These are phyloP conservation scores for Escovopsis weberi DNA, from an alignment of 2,329 filamentous ascomycete genomes.

Conservation along the genomic window DNA sequence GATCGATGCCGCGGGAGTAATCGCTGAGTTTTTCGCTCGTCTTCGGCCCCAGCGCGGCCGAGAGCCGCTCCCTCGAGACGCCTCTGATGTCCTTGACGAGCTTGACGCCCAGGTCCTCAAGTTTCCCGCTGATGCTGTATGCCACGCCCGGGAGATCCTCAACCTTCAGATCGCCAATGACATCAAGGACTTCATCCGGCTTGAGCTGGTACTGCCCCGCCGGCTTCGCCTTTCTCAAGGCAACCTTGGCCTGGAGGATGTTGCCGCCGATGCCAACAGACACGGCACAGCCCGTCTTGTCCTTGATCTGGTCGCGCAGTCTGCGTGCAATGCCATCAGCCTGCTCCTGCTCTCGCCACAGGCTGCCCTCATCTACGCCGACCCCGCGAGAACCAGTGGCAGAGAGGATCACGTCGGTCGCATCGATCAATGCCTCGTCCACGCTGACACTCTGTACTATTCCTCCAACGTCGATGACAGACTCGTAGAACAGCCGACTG, in stretches of 20 bases:
- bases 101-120: slow-evolving; percentile 75
- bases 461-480: slow-evolving; percentile 65
- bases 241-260: slow-evolving; percentile 81
- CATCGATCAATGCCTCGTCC: slow-evolving; percentile 83
- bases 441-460: slow-evolving; percentile 92
- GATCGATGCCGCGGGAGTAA: slow-evolving; percentile 79
- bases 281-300: slow-evolving; percentile 68
- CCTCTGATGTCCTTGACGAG: slow-evolving; percentile 72
- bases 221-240: slow-evolving; percentile 81
- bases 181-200: slow-evolving; percentile 61
- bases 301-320: slow-evolving; percentile 56
- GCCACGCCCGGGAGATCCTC: slow-evolving; percentile 85
- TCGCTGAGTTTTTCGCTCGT: slow-evolving; percentile 85
- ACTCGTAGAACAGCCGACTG: slow-evolving; percentile 74
- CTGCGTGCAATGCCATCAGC: slow-evolving; percentile 52
- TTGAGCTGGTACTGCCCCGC: slow-evolving; percentile 84
- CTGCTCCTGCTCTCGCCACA: slow-evolving; percentile 64
- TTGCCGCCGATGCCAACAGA: slow-evolving; percentile 89
- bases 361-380: slow-evolving; percentile 49
- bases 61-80: slow-evolving; percentile 60
- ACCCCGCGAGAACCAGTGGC: slow-evolving; percentile 50
- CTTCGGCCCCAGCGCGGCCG: slow-evolving; percentile 68
- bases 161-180: slow-evolving; percentile 65
- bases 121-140: slow-evolving; percentile 70
- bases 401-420: slow-evolving; percentile 54